Evolutionary conservation across 2,329 filamentous ascomycete species (phyloP), one percentile per base, ranked within the genome.

Genomic region (Verticillium albo-atrum): DNA sequence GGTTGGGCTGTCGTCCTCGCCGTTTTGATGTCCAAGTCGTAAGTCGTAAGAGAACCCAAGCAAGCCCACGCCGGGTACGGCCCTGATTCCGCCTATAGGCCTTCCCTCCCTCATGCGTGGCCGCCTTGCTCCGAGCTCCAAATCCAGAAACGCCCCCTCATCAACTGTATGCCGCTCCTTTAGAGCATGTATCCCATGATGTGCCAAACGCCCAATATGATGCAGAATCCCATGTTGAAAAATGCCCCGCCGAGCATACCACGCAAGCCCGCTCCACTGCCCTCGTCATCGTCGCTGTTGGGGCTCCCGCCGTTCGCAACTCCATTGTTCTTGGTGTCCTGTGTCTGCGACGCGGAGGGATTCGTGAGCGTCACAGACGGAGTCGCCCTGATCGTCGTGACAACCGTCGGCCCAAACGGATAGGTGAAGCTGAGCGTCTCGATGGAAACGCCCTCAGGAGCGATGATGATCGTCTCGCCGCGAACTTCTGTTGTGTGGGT

Each of bases 391-490:
- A 82, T 73, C 6, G 74, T 77, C 1, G 76, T 75, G 3, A 76
- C 74, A 15, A 74, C 70, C 1, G 74, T 78, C 4, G 75, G 71
- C 2, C 75, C 79, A 61, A 82, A 79, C 0, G 81, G 81, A 57
- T 74, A 77, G 6, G 68, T 63, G 26, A 82, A 65, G 4, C 74
- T 83, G 61, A 81, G 71, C 0, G 78, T 78, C 20, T 75, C 74
- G 50, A 82, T 72, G 5, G 71, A 70, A 6, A 86, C 71, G n/a
- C 82, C 84, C 2, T 67, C 68, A 0, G 82, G 76, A 1, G 77
- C 81, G 50, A 85, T 77, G 0, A 77, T 82, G 28, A 87, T 70
- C 0, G 75, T 82, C 67, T 85, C 74, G 1, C 79, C 79, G 6
- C 75, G 79, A 4, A 83, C 71, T 0, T 79, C 72, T 1, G 77